phyloP scores from a whole-genome alignment of 148 eudicot genomes.

The Gaultheria prostrata region DNA sequence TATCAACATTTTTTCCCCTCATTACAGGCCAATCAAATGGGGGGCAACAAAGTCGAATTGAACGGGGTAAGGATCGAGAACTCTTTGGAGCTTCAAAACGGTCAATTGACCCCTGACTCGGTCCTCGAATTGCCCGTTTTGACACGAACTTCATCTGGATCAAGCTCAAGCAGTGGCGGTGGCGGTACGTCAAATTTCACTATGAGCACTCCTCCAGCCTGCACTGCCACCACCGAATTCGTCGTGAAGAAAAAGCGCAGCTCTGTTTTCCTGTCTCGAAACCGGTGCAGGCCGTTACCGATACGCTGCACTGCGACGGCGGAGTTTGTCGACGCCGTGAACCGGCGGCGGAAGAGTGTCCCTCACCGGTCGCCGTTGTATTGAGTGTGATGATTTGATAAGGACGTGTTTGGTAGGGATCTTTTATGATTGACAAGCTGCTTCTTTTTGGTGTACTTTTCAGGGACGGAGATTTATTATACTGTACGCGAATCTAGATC shows the following conservation, averaged over 20 bases:
- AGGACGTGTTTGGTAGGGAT: not conserved
- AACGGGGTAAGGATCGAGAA: not conserved
- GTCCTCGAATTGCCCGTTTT: conserved; percentile 35
- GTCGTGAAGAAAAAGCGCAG: conserved; percentile 47
- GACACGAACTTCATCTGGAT: conserved; percentile 28
- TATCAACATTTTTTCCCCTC: not conserved
- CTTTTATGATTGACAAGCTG: not conserved
- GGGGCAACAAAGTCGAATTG: conserved; percentile 17
- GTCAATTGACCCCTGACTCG: conserved; percentile 37
- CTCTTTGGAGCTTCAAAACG: conserved; percentile 2
- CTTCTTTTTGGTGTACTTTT: not conserved
- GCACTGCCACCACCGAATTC: conserved; percentile 33
- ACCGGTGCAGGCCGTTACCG: not conserved
- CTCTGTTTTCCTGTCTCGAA: conserved; percentile 14
- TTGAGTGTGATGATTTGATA: not conserved
- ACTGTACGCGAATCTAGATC: not conserved
- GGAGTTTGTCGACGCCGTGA: conserved; percentile 9
- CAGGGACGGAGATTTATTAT: not conserved
- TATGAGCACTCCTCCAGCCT: not conserved
- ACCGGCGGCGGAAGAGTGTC: conserved; percentile 40
- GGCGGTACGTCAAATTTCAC: not conserved
- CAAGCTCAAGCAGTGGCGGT: conserved; percentile 19
- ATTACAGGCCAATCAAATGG: conserved; percentile 29
- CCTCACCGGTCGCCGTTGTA: conserved; percentile 45
- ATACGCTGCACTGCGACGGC: not conserved